Evolutionary conservation across 257 asterid species (phyloP), one percentile per base, ranked within the genome.

Genomic region (Nicotiana benthamiana): DNA sequence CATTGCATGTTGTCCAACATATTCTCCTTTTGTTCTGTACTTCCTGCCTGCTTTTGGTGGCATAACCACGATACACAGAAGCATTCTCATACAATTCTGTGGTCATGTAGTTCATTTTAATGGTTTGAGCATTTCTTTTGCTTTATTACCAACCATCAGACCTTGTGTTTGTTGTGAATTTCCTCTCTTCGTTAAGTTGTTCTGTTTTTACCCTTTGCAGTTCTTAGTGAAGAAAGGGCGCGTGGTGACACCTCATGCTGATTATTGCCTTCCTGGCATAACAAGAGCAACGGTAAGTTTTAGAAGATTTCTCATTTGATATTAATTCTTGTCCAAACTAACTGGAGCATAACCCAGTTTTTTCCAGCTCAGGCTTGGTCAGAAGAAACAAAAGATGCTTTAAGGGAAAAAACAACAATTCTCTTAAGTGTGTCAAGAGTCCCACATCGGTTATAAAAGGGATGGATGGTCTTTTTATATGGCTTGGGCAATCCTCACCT

Each of bases 261-360:
- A 94, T 89, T 92, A 91, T 83, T 94, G 98, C 84, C 98, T 92
- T 87, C 97, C 98, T 24, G 98, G 98, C 76, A 80, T 88, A 77
- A 94, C 98, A 54, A 90, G 97, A 75, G 90, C 95, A 65, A 90
- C 98, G 32, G 98, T 94, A 91, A 90, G 97, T 81, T 85, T 66
- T 72, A 63, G 60, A 6, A 52, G 56, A 51, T 79, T 22, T 79
- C 70, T 75, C 81, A 79, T 54, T 48, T 36, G 28, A 34, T 79
- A 83, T 26, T 36, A 24, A 64, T 28, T 63, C 32, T 20, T 64
- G 46, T 2, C 46, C 6, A 61, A 61, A 61, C 17, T 13, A 52
- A 53, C 7, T 16, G 48, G 48, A 40, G 12, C 12, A 40, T 3
- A 40, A 40, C 48, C 48, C 48, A 9, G 48, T 40, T 0, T 40